These are phyloP conservation scores for Parmelia sp. DNA, from an alignment of 495 filamentous ascomycete genomes.

Conservation along the genomic window DNA sequence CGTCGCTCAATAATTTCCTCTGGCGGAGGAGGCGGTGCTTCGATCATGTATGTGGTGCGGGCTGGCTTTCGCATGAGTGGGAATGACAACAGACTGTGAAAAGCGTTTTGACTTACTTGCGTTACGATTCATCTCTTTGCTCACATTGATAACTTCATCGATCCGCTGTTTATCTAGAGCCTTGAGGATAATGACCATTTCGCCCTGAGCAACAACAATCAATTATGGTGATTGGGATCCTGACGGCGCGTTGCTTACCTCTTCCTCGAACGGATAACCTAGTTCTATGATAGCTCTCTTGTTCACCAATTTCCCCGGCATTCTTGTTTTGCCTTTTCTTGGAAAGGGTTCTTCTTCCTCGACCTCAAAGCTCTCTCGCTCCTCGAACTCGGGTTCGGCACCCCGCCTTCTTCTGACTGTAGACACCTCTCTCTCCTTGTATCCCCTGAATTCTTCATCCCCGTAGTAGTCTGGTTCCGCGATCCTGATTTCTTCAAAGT, in stretches of 20 bases:
- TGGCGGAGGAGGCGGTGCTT: conserved; percentile 34
- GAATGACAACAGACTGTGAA: not conserved
- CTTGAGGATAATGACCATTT: conserved; percentile 68
- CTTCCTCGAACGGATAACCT: conserved; percentile 80
- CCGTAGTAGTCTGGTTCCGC: conserved; percentile 61
- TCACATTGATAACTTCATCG: conserved; percentile 76
- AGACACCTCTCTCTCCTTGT: conserved; percentile 46
- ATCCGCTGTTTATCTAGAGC: conserved; percentile 85
- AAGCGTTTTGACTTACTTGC: conserved; percentile 31
- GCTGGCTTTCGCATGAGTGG: conserved; percentile 14
- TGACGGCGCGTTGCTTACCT: conserved; percentile 46
- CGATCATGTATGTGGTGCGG: conserved; percentile 36
- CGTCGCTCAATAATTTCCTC: conserved; percentile 37
- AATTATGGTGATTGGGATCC: not conserved
- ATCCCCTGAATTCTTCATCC: conserved; percentile 59
- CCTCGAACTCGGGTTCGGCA: conserved; percentile 34
- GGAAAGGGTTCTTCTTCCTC: conserved; percentile 53
- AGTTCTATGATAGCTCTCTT: conserved; percentile 72
- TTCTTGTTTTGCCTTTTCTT: conserved; percentile 80
- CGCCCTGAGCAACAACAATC: conserved; percentile 46
- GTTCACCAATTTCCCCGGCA: conserved; percentile 70
- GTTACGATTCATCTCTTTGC: conserved; percentile 51
- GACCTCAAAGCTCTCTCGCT: conserved; percentile 24
- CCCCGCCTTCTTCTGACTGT: conserved; percentile 39
- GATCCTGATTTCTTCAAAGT: conserved; percentile 59